A percentile compares a stretch with the other conserved stretches of the same genome.
Evolutionary conservation across 148 eudicot species (phyloP).

Genomic region (Gaultheria prostrata): DNA sequence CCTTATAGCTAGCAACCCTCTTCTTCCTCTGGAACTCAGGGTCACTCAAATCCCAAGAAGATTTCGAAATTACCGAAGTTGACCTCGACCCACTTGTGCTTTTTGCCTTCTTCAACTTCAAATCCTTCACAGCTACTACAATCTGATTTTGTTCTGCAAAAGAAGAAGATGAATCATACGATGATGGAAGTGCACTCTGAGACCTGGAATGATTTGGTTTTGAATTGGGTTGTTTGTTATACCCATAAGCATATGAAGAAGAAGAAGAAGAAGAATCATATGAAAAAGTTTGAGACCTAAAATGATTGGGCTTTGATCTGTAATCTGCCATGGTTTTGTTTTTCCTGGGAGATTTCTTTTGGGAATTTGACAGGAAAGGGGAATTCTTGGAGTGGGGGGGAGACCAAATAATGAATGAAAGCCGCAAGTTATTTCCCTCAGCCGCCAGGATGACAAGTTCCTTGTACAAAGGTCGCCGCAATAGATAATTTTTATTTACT

Average conservation of each 20-base stretch:
- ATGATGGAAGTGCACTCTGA: constrained; percentile 33
- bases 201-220: constrained; percentile 36
- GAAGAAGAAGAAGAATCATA: constrained; percentile 8
- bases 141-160: neutral
- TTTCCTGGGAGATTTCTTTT: neutral
- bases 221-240: neutral
- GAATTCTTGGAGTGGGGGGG: neutral
- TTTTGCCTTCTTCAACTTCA: constrained; percentile 47
- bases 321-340: constrained; percentile 48
- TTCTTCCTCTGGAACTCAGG: constrained; percentile 82
- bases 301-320: constrained; percentile 32
- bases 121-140: constrained; percentile 22
- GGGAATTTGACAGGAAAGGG: neutral
- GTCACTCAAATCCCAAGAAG: constrained; percentile 51
- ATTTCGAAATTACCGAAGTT: constrained; percentile 1
- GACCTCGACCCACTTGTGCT: constrained; percentile 30
- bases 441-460: neutral
- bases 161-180: constrained; percentile 4
- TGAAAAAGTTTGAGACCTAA: constrained; percentile 47
- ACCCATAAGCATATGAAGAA: constrained; percentile 11
- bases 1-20: constrained; percentile 80
- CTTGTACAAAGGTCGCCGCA: neutral
- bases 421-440: neutral
- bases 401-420: neutral
- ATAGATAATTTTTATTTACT: neutral